Base-by-base conservation (phyloP, 2,329 filamentous ascomycete genomes). In the Pestalotiopsis fici region DNA sequence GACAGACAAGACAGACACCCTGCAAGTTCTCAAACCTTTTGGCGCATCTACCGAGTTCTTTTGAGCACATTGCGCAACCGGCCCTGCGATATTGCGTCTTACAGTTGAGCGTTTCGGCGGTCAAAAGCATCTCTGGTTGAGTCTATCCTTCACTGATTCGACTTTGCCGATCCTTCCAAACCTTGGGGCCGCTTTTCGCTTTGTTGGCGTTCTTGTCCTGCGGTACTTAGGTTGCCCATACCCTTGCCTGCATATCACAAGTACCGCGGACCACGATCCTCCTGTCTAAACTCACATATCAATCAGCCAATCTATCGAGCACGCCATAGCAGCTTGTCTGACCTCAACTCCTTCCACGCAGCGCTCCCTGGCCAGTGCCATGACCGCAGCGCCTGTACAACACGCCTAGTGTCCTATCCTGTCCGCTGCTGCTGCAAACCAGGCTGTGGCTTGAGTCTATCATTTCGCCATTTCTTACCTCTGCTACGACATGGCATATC, bases 401-500 rank as follows among this genome's bases (percentile, higher is more conserved):
- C 27, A 31, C 28, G 28, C 21, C 23, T 54, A 64, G 61, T 25
- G 37, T 27, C 39, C 11, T 35, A 23, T 43, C 59, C 25, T 55
- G 43, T 54, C 28, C 27, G 43, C 23, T 21, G n/a, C 21, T n/a
- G n/a, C n/a, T n/a, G n/a, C n/a, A n/a, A 35, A 7, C 43, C 39
- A 54, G 61, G 23, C 35, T 50, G 31, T 31, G 55, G 31, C 27
- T 43, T 37, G 47, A 60, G 39, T 60, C 59, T 61, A 50, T 54
- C 25, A 61, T 66, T 60, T 25, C 57, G 64, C 63, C 63, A 65
- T 65, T 47, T 59, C 54, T 43, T 18, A 65, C 64, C 47, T 13
- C 18, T 59, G 31, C 21, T 31, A 37, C 35, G 57, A 37, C 47
- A 65, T 76, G 74, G 72, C 72, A 65, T 37, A 13, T 43, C 69